A percentile compares a stretch with the other conserved stretches of the same genome.
These are phyloP conservation scores for Kregervanrija fluxuum DNA, from an alignment of 805 yeast genomes.

Conservation along the genomic window DNA sequence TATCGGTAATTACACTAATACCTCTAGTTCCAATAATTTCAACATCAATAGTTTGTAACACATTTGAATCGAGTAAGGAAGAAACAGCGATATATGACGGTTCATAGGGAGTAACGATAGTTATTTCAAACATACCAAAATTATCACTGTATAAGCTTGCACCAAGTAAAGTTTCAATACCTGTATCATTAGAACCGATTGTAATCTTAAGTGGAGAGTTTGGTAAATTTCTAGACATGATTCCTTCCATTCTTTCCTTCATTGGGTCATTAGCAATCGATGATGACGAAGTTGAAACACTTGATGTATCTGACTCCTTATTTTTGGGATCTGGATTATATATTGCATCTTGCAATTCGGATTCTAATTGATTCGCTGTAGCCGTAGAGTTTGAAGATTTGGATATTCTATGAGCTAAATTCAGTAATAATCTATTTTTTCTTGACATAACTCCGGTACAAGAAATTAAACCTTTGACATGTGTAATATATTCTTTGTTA, in stretches of 20 bases:
- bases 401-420: conserved; percentile 63
- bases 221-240: conserved; percentile 62
- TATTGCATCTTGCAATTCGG: conserved; percentile 29
- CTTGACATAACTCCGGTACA: conserved; percentile 66
- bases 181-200: conserved; percentile 42
- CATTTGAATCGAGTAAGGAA: conserved; percentile 38
- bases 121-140: conserved; percentile 57
- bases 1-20: conserved; percentile 75
- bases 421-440: conserved; percentile 60
- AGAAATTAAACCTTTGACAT: conserved; percentile 64
- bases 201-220: conserved; percentile 46
- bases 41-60: conserved; percentile 39
- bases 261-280: conserved; percentile 29
- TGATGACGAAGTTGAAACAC: conserved; percentile 14
- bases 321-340: conserved; percentile 20
- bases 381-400: conserved; percentile 25
- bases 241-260: conserved; percentile 59
- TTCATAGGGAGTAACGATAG: conserved; percentile 45
- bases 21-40: conserved; percentile 39
- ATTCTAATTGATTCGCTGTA: conserved; percentile 30
- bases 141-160: conserved; percentile 46
- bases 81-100: conserved; percentile 55
- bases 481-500: conserved; percentile 40
- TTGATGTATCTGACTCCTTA: conserved; percentile 12
- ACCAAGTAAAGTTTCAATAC: conserved; percentile 23